phyloP scores from a whole-genome alignment of 192 early-diverging fungal genomes.

The Coemansia sp. region DNA sequence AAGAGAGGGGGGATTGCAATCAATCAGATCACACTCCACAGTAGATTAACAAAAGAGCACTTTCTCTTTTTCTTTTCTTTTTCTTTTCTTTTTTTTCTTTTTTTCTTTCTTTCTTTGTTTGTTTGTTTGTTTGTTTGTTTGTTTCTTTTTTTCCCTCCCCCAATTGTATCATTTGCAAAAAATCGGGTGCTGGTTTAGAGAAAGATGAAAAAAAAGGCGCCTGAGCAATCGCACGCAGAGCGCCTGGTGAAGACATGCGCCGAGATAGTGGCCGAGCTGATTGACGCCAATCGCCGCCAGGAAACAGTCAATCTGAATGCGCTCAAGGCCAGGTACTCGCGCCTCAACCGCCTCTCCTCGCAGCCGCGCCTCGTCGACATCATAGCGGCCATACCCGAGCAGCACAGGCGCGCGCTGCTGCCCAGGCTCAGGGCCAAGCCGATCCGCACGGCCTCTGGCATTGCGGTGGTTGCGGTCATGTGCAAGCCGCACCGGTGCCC shows the following conservation, averaged over 20 bases:
- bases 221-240: constrained; percentile 57
- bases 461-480: constrained; percentile 52
- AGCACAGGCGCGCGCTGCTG: constrained; percentile 79
- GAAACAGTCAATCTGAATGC: constrained; percentile 87
- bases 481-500: constrained; percentile 91
- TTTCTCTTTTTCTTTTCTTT: background rate
- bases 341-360: constrained; percentile 70
- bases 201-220: constrained; percentile 42
- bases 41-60: too few species aligned
- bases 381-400: constrained; percentile 95
- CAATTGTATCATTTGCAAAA: background rate
- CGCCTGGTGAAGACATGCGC: constrained; percentile 80
- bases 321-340: constrained; percentile 72
- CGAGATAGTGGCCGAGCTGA: constrained; percentile 89
- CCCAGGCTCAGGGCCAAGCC: constrained; percentile 93
- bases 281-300: constrained; percentile 62
- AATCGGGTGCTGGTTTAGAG: too few species aligned
- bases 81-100: background rate
- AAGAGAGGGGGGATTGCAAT: too few species aligned
- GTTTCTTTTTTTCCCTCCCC: background rate
- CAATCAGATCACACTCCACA: too few species aligned
- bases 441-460: constrained; percentile 80
- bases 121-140: background rate
- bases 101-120: too few species aligned
- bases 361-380: constrained; percentile 97